These are phyloP conservation scores for Entrophospora sp. DNA, from an alignment of 192 early-diverging fungal species.

Conservation along the genomic window DNA sequence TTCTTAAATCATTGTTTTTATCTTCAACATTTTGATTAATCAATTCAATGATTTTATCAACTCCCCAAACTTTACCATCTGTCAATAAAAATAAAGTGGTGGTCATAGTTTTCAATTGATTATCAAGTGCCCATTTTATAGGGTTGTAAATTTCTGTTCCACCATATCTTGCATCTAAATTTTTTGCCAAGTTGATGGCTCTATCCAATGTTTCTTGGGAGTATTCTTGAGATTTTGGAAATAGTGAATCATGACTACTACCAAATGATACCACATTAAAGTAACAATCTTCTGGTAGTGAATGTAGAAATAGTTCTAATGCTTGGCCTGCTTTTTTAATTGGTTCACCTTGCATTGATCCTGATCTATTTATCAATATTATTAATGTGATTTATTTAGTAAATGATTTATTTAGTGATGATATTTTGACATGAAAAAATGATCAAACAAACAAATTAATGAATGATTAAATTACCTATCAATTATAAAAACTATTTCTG, in stretches of 20 bases:
- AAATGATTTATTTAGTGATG: neutral
- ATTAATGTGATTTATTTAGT: too few relatives aligned
- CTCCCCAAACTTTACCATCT: constrained; percentile 41
- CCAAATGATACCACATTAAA: constrained; percentile 50
- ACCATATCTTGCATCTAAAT: constrained; percentile 33
- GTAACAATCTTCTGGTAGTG: constrained; percentile 32
- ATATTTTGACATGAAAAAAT: neutral
- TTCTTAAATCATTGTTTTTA: constrained; percentile 18
- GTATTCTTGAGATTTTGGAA: constrained; percentile 30
- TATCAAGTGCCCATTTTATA: constrained; percentile 26
- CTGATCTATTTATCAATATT: constrained; percentile 40
- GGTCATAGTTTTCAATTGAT: constrained; percentile 25
- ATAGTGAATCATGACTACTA: constrained; percentile 24
- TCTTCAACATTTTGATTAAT: constrained; percentile 15
- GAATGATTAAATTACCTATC: constrained; percentile 24
- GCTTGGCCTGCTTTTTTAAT: constrained; percentile 33
- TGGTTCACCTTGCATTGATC: constrained; percentile 38
- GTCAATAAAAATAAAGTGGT: constrained; percentile 36
- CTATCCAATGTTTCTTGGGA: constrained; percentile 23
- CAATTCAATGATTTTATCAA: constrained; percentile 27
- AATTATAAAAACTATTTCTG: constrained; percentile 35
- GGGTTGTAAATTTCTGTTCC: constrained; percentile 42
- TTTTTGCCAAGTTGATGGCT: constrained; percentile 25
- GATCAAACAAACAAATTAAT: too few relatives aligned
- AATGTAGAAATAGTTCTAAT: constrained; percentile 37